A percentile compares a stretch with the other conserved stretches of the same genome.
Evolutionary conservation across 305 asterid species (phyloP).

Genomic region (Fraxinus dipetala): DNA sequence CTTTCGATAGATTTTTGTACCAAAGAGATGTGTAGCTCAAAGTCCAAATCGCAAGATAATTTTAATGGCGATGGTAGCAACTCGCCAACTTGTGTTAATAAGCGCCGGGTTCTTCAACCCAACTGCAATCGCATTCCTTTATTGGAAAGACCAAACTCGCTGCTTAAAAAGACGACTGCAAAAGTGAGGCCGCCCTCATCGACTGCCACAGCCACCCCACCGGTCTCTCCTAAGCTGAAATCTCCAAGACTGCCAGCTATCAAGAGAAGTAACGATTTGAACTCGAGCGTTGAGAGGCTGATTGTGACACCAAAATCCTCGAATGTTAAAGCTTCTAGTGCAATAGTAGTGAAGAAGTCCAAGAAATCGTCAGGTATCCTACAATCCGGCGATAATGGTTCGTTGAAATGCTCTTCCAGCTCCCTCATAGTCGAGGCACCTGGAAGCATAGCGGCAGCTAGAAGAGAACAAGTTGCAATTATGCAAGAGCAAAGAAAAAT

Average conservation of each 20-base stretch:
- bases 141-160: conserved; percentile 45
- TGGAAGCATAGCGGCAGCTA: conserved; percentile 76
- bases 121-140: conserved; percentile 48
- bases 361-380: conserved; percentile 21
- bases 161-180: conserved; percentile 9
- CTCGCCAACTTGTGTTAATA: conserved; percentile 22
- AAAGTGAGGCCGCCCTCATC: conserved; percentile 9
- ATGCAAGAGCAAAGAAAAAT: conserved; percentile 66
- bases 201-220: conserved; percentile 18
- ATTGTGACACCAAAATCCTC: conserved; percentile 18
- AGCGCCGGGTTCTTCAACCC: conserved; percentile 51
- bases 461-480: conserved; percentile 68
- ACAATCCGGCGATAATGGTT: conserved; percentile 1
- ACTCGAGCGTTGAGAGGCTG: conserved; percentile 31
- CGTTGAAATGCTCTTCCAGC: conserved; percentile 35
- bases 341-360: conserved; percentile 29
- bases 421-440: conserved; percentile 46
- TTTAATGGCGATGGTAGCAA: background rate
- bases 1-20: background rate
- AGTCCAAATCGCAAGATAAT: conserved; percentile 38
- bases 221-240: conserved; percentile 35
- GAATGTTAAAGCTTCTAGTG: background rate
- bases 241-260: conserved; percentile 40
- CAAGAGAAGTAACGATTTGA: conserved; percentile 32
- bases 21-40: conserved; percentile 48